A percentile compares a stretch with the other conserved stretches of the same genome.
These are phyloP conservation scores for Nemophila menziesii DNA, from an alignment of 257 asterid genomes.

Conservation along the genomic window DNA sequence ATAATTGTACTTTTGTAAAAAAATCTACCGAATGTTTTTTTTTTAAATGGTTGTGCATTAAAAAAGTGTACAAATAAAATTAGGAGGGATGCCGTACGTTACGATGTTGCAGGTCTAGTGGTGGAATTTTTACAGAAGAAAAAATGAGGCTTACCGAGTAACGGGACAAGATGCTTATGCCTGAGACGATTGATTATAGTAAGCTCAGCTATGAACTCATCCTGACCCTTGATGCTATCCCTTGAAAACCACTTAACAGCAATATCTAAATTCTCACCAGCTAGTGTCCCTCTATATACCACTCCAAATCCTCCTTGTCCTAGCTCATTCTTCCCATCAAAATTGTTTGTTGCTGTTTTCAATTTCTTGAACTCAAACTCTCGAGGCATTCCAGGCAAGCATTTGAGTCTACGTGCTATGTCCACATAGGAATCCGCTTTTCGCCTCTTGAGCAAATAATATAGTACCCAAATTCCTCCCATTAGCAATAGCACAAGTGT, in stretches of 20 bases:
- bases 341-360: slow-evolving; percentile 62
- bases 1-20: too few species aligned
- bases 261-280: slow-evolving; percentile 43
- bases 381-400: slow-evolving; percentile 69
- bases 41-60: too few species aligned
- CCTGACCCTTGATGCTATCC: slow-evolving; percentile 67
- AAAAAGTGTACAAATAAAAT: too few species aligned
- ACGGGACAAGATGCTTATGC: slow-evolving; percentile 69
- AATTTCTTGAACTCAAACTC: slow-evolving; percentile 56
- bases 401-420: slow-evolving; percentile 46
- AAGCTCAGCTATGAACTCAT: slow-evolving; percentile 85
- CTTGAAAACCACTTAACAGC: slow-evolving; percentile 78
- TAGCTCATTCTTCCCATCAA: slow-evolving; percentile 57
- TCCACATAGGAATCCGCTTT: slow-evolving; percentile 20
- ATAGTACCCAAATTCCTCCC: slow-evolving; percentile 24
- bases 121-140: too few species aligned
- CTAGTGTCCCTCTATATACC: slow-evolving; percentile 53
- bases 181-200: slow-evolving; percentile 81
- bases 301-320: slow-evolving; percentile 89
- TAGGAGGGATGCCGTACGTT: too few species aligned
- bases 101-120: too few species aligned
- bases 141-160: slow-evolving; percentile 62
- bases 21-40: too few species aligned
- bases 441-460: slow-evolving; percentile 21
- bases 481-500: slow-evolving; percentile 22